A percentile compares a stretch with the other conserved stretches of the same genome.
These are phyloP conservation scores for Cladorrhinum samala DNA, from an alignment of 495 filamentous ascomycete genomes.

Conservation along the genomic window DNA sequence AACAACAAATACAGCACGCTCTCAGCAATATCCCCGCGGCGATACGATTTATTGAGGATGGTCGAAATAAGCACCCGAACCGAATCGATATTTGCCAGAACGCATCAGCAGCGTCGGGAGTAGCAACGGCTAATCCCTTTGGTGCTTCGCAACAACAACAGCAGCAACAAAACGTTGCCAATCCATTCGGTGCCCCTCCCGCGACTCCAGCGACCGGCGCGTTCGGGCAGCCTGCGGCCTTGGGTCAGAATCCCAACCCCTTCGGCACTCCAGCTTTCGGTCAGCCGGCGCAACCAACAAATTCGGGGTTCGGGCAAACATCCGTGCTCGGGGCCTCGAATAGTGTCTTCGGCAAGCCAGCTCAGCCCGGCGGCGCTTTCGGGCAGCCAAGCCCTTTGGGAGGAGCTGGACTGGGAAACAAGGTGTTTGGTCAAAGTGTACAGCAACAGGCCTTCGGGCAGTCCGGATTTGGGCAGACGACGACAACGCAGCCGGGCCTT, in stretches of 20 bases:
- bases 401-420: neutral
- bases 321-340: neutral
- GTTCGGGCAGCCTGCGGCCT: slow-evolving; percentile 21
- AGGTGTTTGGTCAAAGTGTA: slow-evolving; percentile 10
- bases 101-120: slow-evolving; percentile 11
- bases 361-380: slow-evolving; percentile 12
- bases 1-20: slow-evolving; percentile 62
- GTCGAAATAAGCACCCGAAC: slow-evolving; percentile 70
- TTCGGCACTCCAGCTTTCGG: slow-evolving; percentile 18
- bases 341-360: neutral
- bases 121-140: slow-evolving; percentile 10
- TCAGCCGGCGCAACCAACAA: neutral
- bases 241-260: slow-evolving; percentile 20
- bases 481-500: neutral
- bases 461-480: neutral
- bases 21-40: slow-evolving; percentile 64
- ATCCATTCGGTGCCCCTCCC: slow-evolving; percentile 31
- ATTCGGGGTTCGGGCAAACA: slow-evolving; percentile 2
- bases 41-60: slow-evolving; percentile 62
- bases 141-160: too few relatives aligned
- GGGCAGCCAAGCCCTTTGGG: slow-evolving; percentile 11
- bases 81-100: slow-evolving; percentile 61
- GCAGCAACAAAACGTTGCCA: slow-evolving; percentile 2
- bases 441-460: neutral
- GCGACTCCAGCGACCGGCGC: slow-evolving; percentile 8